These are phyloP conservation scores for Ascochyta lentis DNA, from an alignment of 2,329 filamentous ascomycete species.

Conservation along the genomic window DNA sequence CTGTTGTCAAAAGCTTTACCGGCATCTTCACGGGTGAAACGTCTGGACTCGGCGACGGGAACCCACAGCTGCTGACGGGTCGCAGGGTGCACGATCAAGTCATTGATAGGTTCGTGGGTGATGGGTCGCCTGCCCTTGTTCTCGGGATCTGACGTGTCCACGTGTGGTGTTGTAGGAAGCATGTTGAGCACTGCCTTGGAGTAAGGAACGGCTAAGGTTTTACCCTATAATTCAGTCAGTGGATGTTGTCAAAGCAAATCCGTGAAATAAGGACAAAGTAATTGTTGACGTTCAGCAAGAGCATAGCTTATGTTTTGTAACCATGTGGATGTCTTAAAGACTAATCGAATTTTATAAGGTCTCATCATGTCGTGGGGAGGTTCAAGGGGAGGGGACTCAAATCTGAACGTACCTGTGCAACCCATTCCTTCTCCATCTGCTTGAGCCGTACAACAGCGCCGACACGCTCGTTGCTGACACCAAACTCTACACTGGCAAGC, in stretches of 20 bases:
- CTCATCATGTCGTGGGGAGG: constrained; percentile 65
- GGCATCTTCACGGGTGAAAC: constrained; percentile 70
- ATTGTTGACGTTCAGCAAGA: constrained; percentile 68
- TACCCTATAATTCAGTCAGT: constrained; percentile 63
- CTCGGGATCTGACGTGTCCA: constrained; percentile 34
- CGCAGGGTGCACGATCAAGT: constrained; percentile 65
- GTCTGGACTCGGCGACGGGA: constrained; percentile 67
- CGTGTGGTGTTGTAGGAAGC: constrained; percentile 70
- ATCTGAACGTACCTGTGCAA: constrained; percentile 69
- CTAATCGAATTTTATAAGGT: constrained; percentile 87
- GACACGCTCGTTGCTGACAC: constrained; percentile 82
- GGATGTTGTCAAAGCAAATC: constrained; percentile 2
- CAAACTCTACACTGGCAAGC: constrained; percentile 76
- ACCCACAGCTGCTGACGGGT: constrained; percentile 65
- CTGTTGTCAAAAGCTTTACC: constrained; percentile 66
- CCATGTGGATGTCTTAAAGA: constrained; percentile 97
- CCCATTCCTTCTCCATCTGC: constrained; percentile 82
- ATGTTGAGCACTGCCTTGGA: constrained; percentile 76
- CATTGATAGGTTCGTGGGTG: constrained; percentile 68
- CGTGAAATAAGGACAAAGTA: not conserved
- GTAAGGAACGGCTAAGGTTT: constrained; percentile 78
- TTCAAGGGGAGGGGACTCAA: not conserved
- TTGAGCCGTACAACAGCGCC: constrained; percentile 86
- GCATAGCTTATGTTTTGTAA: constrained; percentile 77
- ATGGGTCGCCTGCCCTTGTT: constrained; percentile 47